Evolutionary conservation across 2,329 filamentous ascomycete species (phyloP).

Genomic region (Penicillium hesseltinei): DNA sequence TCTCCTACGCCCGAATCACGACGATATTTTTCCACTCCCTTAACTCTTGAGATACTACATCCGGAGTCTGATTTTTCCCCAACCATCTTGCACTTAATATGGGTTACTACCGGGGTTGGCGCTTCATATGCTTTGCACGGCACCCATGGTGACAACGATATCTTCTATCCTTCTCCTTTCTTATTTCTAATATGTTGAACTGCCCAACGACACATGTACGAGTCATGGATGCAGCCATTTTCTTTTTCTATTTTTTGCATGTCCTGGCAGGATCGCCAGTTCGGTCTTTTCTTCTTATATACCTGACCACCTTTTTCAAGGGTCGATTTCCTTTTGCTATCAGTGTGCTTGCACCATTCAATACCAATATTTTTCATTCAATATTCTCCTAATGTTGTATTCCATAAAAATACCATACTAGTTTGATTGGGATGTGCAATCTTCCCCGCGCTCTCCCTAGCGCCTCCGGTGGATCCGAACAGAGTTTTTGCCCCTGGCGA

Average conservation of each 20-base stretch:
- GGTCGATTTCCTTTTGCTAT: conserved; percentile 1
- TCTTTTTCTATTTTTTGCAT: conserved; percentile 1
- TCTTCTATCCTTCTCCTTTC: conserved; percentile 1
- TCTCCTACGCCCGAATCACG: background rate
- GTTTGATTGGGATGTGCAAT: conserved; percentile 27
- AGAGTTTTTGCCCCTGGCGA: conserved; percentile 17
- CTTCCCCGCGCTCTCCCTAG: conserved; percentile 22
- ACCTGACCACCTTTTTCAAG: background rate
- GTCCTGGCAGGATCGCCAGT: conserved; percentile 10
- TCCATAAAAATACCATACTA: conserved; percentile 4
- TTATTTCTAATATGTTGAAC: conserved; percentile 5
- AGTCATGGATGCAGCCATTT: conserved; percentile 11
- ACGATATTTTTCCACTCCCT: conserved; percentile 7
- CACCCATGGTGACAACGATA: conserved; percentile 9
- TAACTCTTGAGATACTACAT: conserved; percentile 5
- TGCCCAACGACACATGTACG: conserved; percentile 9
- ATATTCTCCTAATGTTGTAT: background rate
- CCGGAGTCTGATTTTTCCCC: conserved; percentile 1
- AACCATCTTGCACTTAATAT: conserved; percentile 8
- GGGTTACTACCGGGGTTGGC: background rate
- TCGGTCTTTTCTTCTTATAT: conserved; percentile 6
- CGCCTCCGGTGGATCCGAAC: conserved; percentile 13
- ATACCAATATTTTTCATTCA: conserved; percentile 5
- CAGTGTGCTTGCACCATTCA: background rate
- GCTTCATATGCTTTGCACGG: conserved; percentile 3